Base-by-base conservation (phyloP, 2,329 filamentous ascomycete genomes). In the Xylaria sp. region DNA sequence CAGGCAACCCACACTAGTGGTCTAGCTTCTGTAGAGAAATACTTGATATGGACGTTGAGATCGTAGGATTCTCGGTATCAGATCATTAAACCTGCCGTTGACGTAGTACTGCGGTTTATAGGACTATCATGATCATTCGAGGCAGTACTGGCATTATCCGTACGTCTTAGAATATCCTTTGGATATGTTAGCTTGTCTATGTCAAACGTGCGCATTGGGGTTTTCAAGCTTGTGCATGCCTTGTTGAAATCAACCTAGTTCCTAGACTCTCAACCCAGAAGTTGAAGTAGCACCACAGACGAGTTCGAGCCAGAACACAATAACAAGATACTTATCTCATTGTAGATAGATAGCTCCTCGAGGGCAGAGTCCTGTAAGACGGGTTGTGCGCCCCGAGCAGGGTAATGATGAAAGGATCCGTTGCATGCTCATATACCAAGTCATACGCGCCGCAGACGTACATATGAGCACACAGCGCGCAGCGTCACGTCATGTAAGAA, bases 301-400 rank as follows among this genome's bases (percentile, higher is more conserved):
- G 13, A 18, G 45, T 28, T 25, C 20, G 23, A 25, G 5, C 23
- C 25, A 8, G n/a, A 15, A 52, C 15, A 32, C 15, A 52, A 52
- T 25, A 52, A n/a, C n/a, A 25, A 32, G 48, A 52, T 15, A 15
- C 48, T 52, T 52, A 52, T 32, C 48, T 32, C 25, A 32, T 3
- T 15, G 48, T n/a, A 52, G 7, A 52, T 23, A 25, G 8, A 25
- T 18, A 12, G 5, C 1, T 50, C 23, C 10, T n/a, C 10, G 15
- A 32, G 15, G 18, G n/a, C 6, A 41, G 32, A 39, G 64, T n/a
- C n/a, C n/a, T n/a, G n/a, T 61, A 53, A 66, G 64, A 61, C 59
- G 58, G 64, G 28, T 23, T 41, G 58, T 62, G 25, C 30, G 23
- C 56, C 64, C 64, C 64, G 58, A 66, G 45, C 30, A 61, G 32